phyloP scores from a whole-genome alignment of 1,139 yeast genomes.

The Yamadazyma kanchanaburiensis region DNA sequence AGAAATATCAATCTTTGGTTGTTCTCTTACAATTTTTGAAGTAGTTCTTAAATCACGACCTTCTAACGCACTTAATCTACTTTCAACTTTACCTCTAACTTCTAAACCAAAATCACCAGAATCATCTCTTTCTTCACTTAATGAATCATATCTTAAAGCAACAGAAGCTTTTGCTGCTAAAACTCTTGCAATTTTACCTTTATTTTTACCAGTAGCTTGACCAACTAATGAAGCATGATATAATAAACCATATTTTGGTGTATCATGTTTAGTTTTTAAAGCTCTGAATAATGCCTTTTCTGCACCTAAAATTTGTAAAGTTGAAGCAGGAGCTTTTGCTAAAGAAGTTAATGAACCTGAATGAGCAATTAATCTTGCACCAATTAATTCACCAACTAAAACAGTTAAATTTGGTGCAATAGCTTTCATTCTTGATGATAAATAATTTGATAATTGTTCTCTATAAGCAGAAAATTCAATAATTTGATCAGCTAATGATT shows the following conservation, averaged over 20 bases:
- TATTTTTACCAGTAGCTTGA: slow-evolving; percentile 93
- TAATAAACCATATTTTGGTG: slow-evolving; percentile 96
- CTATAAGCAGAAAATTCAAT: slow-evolving; percentile 93
- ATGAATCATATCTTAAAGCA: slow-evolving; percentile 92
- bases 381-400: slow-evolving; percentile 96
- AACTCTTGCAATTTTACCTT: slow-evolving; percentile 98
- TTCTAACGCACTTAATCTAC: slow-evolving; percentile 90
- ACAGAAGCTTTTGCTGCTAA: slow-evolving; percentile 98
- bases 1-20: slow-evolving; percentile 77
- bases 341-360: slow-evolving; percentile 96
- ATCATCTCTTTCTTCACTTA: slow-evolving; percentile 95
- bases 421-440: slow-evolving; percentile 93
- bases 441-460: slow-evolving; percentile 79
- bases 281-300: slow-evolving; percentile 99
- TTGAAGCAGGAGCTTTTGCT: slow-evolving; percentile 98
- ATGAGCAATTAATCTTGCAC: slow-evolving; percentile 96
- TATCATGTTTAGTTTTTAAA: slow-evolving; percentile 95
- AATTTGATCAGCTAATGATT: slow-evolving; percentile 90
- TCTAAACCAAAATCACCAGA: slow-evolving; percentile 91
- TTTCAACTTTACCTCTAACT: slow-evolving; percentile 90
- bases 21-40: slow-evolving; percentile 69
- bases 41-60: slow-evolving; percentile 90
- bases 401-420: slow-evolving; percentile 98
- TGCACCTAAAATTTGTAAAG: slow-evolving; percentile 97
- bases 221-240: slow-evolving; percentile 97